Evolutionary conservation across 2,329 filamentous ascomycete species (phyloP).

Genomic region (Zasmidium angulare): DNA sequence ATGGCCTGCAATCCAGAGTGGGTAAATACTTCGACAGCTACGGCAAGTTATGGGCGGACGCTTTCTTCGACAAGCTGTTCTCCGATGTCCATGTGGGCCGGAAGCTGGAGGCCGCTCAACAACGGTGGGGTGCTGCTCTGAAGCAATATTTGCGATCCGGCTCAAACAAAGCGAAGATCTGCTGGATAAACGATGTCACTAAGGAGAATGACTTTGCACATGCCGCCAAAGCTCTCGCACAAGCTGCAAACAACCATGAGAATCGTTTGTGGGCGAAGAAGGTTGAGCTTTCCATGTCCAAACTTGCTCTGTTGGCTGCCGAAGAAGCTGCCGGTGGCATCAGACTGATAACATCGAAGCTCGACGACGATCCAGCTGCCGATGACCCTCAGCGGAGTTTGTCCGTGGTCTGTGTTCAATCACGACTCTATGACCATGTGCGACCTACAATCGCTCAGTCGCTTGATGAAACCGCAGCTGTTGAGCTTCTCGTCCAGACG

Average conservation of each 20-base stretch:
- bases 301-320: conserved; percentile 69
- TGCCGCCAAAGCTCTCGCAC: conserved; percentile 69
- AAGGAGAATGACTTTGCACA: conserved; percentile 71
- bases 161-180: conserved; percentile 71
- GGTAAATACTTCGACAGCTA: conserved; percentile 61
- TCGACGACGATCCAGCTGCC: conserved; percentile 8
- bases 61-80: conserved; percentile 78
- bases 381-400: conserved; percentile 38
- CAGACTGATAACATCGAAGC: neutral
- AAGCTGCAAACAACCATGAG: conserved; percentile 70
- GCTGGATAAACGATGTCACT: conserved; percentile 92
- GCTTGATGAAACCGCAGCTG: conserved; percentile 75
- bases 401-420: conserved; percentile 74
- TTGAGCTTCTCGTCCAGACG: conserved; percentile 71
- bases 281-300: conserved; percentile 85
- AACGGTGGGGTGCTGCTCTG: conserved; percentile 66
- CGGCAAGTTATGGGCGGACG: conserved; percentile 66
- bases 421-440: conserved; percentile 71
- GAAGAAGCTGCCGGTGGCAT: conserved; percentile 37
- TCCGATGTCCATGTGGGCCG: conserved; percentile 57
- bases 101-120: conserved; percentile 65
- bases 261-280: conserved; percentile 88
- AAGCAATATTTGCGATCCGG: conserved; percentile 76
- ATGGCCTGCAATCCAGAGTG: conserved; percentile 47
- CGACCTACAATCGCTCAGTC: conserved; percentile 66